Evolutionary conservation across 495 filamentous ascomycete species (phyloP).

Genomic region (Annulohypoxylon bovei): DNA sequence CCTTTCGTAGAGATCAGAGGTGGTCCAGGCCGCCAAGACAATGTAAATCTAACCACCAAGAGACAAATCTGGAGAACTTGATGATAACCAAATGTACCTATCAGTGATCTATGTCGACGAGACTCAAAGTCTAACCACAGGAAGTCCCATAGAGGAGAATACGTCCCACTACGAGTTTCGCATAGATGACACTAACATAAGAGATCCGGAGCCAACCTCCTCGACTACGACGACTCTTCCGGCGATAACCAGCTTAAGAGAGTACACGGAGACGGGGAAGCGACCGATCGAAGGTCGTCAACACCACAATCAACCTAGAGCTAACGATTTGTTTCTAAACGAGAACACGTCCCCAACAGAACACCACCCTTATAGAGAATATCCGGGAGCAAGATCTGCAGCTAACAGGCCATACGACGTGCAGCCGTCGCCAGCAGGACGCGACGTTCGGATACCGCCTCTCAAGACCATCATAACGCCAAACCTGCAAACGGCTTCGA

Average conservation of each 20-base stretch:
- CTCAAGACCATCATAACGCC: not conserved
- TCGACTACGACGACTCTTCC: slow-evolving; percentile 15
- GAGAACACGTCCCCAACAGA: not conserved
- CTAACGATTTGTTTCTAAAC: not conserved
- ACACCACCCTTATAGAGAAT: not conserved
- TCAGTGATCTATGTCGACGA: slow-evolving; percentile 45
- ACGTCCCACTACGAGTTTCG: slow-evolving; percentile 29
- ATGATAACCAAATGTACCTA: slow-evolving; percentile 11
- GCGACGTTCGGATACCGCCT: slow-evolving; percentile 9
- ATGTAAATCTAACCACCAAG: slow-evolving; percentile 23
- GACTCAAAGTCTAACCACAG: slow-evolving; percentile 31
- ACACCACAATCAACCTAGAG: not conserved
- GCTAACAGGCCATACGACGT: not conserved
- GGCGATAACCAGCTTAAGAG: not conserved
- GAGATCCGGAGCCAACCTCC: slow-evolving; percentile 18
- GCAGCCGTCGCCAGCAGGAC: not conserved
- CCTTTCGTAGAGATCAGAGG: slow-evolving; percentile 39
- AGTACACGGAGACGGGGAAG: not conserved
- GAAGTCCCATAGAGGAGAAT: slow-evolving; percentile 24
- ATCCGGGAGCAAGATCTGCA: not conserved
- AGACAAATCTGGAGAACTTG: not conserved
- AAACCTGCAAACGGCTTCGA: slow-evolving; percentile 11
- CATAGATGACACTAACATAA: slow-evolving; percentile 10
- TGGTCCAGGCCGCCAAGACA: slow-evolving; percentile 41
- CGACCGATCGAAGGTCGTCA: not conserved